A percentile compares a stretch with the other conserved stretches of the same genome.
Conservation (phyloP, 441 rosid species). For the Corymbia citriodora region DNA sequence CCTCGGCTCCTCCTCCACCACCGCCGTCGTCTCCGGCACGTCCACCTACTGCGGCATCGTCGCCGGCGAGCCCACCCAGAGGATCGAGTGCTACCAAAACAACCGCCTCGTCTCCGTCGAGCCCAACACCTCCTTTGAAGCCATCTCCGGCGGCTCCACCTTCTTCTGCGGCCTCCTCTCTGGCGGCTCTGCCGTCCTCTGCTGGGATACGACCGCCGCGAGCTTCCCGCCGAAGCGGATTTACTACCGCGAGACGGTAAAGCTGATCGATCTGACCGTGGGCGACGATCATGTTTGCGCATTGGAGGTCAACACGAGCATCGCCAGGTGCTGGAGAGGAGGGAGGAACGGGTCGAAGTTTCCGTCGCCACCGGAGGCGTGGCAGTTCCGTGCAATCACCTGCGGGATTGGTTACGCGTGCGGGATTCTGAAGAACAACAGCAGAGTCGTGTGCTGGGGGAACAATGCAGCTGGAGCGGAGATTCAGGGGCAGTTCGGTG, state of each 20-base stretch:
- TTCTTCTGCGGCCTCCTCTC: conserved; percentile 75
- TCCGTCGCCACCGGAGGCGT: conserved; percentile 11
- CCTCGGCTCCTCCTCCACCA: conserved; percentile 68
- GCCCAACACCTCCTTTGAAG: conserved; percentile 61
- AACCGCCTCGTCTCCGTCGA: conserved; percentile 16
- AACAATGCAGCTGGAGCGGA: conserved; percentile 11
- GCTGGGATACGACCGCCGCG: conserved; percentile 45
- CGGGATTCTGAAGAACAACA: conserved; percentile 38
- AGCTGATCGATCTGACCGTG: conserved; percentile 40
- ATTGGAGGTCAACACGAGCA: conserved; percentile 20
- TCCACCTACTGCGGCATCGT: conserved; percentile 65
- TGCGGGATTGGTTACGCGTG: conserved; percentile 73
- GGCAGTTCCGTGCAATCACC: conserved; percentile 30
- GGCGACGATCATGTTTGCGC: conserved; percentile 75
- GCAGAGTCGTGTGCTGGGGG: conserved; percentile 60
- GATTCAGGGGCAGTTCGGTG: conserved; percentile 21
- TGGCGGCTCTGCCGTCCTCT: conserved; percentile 66
- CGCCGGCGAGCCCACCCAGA: conserved; percentile 38
- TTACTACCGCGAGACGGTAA: conserved; percentile 33
- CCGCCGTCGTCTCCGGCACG: conserved; percentile 55
- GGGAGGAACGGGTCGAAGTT: conserved; percentile 5
- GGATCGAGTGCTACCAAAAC: conserved; percentile 45
- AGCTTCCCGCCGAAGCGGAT: conserved; percentile 36
- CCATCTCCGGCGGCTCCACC: conserved; percentile 58
- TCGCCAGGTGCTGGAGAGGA: conserved; percentile 66